Conservation (phyloP, 345 rosid genomes). For the Cardamine resedifolia region DNA sequence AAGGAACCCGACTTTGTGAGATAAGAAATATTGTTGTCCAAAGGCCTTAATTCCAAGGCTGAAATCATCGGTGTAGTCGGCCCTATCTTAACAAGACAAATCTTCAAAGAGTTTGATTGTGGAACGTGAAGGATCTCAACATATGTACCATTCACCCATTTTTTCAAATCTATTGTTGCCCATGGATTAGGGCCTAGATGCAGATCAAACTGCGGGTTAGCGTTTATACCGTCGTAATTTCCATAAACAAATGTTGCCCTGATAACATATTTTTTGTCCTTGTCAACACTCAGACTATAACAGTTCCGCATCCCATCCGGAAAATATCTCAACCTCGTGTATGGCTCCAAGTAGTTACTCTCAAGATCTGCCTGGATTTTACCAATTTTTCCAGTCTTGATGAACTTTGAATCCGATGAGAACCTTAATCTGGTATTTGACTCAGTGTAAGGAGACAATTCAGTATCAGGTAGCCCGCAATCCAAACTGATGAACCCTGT, state of each 20-base stretch:
- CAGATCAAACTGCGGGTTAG: conserved; percentile 38
- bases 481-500: conserved; percentile 47
- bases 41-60: conserved; percentile 43
- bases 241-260: conserved; percentile 20
- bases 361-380: conserved; percentile 1
- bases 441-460: conserved; percentile 3
- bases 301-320: conserved; percentile 44
- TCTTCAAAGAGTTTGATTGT: conserved; percentile 26
- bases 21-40: conserved; percentile 16
- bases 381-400: conserved; percentile 28
- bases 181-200: conserved; percentile 48
- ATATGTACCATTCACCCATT: background rate
- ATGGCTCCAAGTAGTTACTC: background rate
- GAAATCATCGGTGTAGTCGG: conserved; percentile 46
- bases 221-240: conserved; percentile 40
- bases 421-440: background rate
- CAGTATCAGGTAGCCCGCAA: conserved; percentile 35
- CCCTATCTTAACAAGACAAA: conserved; percentile 51
- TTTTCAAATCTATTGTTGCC: conserved; percentile 25
- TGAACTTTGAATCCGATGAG: conserved; percentile 36
- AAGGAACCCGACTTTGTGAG: conserved; percentile 22
- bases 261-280: conserved; percentile 24
- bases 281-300: conserved; percentile 31
- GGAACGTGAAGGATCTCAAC: conserved; percentile 40
- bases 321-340: conserved; percentile 34